Evolutionary conservation across 176 grass and related monocot genomes (phyloP).

Genomic region (Musa troglodytarum): DNA sequence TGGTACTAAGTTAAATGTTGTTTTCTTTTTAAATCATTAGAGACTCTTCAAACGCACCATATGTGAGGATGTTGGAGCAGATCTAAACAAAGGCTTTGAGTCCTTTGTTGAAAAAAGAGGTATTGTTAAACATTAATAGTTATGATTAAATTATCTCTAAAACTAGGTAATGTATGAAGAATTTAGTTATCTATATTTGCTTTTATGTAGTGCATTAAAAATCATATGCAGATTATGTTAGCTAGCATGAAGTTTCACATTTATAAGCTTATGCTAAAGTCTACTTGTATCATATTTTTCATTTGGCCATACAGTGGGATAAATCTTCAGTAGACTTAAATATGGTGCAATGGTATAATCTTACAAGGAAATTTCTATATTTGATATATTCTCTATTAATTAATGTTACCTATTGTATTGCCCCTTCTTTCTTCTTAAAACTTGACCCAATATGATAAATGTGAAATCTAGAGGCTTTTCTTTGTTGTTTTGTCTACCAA

Average conservation of each 20-base stretch:
- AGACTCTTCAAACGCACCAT: conserved; percentile 91
- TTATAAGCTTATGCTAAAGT: too few relatives aligned
- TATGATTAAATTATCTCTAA: neutral
- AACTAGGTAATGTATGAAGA: neutral
- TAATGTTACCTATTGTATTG: too few relatives aligned
- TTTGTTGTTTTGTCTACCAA: too few relatives aligned
- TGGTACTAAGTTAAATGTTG: conserved; percentile 8
- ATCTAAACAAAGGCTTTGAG: conserved; percentile 92
- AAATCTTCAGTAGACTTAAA: too few relatives aligned
- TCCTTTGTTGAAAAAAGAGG: conserved; percentile 88
- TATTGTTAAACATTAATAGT: conserved; percentile 4
- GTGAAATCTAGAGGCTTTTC: too few relatives aligned
- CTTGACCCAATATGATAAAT: too few relatives aligned
- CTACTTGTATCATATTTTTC: too few relatives aligned
- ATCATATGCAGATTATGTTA: neutral
- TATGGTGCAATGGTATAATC: too few relatives aligned
- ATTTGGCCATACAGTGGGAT: too few relatives aligned
- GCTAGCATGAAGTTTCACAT: neutral
- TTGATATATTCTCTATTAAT: too few relatives aligned
- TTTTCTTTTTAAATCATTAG: conserved; percentile 38
- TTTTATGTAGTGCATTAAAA: neutral
- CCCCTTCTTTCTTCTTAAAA: too few relatives aligned
- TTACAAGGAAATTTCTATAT: too few relatives aligned
- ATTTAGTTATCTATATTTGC: neutral
- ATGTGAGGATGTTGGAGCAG: conserved; percentile 60